Evolutionary conservation across 2,329 filamentous ascomycete species (phyloP), one percentile per base, ranked within the genome.

Genomic region (Talaromyces atroroseus): DNA sequence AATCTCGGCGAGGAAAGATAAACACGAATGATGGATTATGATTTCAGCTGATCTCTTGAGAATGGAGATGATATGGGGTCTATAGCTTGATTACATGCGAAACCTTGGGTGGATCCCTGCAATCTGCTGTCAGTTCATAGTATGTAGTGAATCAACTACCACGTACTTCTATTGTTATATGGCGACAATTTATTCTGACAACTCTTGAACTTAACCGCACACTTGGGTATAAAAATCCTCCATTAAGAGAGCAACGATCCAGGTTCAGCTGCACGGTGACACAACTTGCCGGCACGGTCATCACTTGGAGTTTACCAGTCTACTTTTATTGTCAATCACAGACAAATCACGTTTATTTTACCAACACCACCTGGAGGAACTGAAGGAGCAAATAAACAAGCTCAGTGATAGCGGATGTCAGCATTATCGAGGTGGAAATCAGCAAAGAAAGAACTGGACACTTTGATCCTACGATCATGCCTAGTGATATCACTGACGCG

Each of bases 401-500:
- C 32, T 14, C 32, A 40, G 36, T 18, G 7, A 40, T 40, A 40
- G 36, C 36, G 20, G 36, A 40, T 20, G 36, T 7, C 34, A 38
- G n/a, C 34, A 32, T 8, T 2, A 4, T 32, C 29, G 29, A 32
- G 11, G 5, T 32, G 29, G 2, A 32, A 8, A 5, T 12, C 29
- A 16, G 3, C 34, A n/a, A n/a, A 42, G 4, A 20, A 42, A 42
- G 16, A 42, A 21, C 8, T 21, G 38, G 16, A 42, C 18, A 3
- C 8, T 18, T 42, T 42, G 38, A 20, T 16, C 3, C n/a, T 52
- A 24, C 29, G 16, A 23, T 52, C 23, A 52, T 52, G 49, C 29
- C 36, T 21, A 21, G 38, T 52, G 49, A 52, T 52, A 52, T 52
- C 49, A 52, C 24, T 10, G 36, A 29, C 18, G 49, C 49, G 29